Percentiles rank a stretch among this genome's conserved stretches.
These are phyloP conservation scores for Boletus speciosus DNA, from an alignment of 768 basidiomycete genomes.

Conservation along the genomic window DNA sequence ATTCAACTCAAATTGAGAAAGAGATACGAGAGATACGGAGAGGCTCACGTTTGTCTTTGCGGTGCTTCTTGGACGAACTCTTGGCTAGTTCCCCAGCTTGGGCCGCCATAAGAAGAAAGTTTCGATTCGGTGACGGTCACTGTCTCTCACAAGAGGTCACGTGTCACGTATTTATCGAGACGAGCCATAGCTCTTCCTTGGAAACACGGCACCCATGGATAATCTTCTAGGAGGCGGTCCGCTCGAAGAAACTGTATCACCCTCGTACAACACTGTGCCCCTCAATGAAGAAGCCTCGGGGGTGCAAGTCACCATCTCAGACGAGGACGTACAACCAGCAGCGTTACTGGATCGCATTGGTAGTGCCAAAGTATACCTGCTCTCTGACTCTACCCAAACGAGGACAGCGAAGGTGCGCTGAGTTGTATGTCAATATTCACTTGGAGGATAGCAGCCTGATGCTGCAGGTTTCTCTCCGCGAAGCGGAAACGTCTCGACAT, in stretches of 20 bases:
- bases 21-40: neutral
- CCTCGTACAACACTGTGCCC: conserved; percentile 52
- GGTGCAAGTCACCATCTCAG: conserved; percentile 26
- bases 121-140: too few species aligned
- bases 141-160: conserved; percentile 10
- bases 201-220: conserved; percentile 41
- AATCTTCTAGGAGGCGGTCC: conserved; percentile 36
- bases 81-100: conserved; percentile 38
- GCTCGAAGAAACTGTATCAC: conserved; percentile 31
- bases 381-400: conserved; percentile 61
- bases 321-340: conserved; percentile 22
- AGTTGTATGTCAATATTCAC: conserved; percentile 35
- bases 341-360: conserved; percentile 67
- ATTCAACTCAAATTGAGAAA: conserved; percentile 21
- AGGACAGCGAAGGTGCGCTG: conserved; percentile 72
- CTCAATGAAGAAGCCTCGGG: conserved; percentile 56
- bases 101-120: conserved; percentile 18
- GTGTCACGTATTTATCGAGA: conserved; percentile 7
- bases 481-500: conserved; percentile 48
- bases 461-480: conserved; percentile 28
- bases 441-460: conserved; percentile 44
- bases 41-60: conserved; percentile 91
- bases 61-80: conserved; percentile 84
- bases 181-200: neutral
- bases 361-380: conserved; percentile 69